Conservation (phyloP, 1,284 basidiomycete species). For the Marasmius oreades region DNA sequence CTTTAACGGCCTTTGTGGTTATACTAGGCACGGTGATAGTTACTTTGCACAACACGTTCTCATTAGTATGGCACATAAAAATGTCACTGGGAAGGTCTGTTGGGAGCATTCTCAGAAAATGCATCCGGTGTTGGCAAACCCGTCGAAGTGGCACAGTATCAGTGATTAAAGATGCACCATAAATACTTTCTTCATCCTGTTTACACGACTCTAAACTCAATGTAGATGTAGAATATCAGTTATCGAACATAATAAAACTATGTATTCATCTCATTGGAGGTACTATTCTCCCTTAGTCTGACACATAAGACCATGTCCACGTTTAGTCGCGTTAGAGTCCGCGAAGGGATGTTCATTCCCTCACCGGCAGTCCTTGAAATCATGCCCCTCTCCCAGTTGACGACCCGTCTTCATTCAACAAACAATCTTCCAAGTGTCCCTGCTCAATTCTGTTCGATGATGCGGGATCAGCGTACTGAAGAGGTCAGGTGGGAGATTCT, state of each 20-base stretch:
- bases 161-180: neutral
- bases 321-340: too few relatives aligned
- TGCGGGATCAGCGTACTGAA: too few relatives aligned
- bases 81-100: slow-evolving; percentile 13
- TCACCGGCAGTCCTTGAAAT: slow-evolving; percentile 47
- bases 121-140: neutral
- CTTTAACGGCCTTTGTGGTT: slow-evolving; percentile 35
- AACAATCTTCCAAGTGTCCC: too few relatives aligned
- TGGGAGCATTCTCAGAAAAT: neutral
- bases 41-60: slow-evolving; percentile 41
- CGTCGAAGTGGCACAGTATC: neutral
- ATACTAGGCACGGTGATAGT: slow-evolving; percentile 31
- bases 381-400: slow-evolving; percentile 32
- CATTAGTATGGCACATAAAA: slow-evolving; percentile 43
- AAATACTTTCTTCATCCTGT: too few relatives aligned
- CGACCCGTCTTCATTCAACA: neutral
- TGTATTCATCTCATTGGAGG: slow-evolving; percentile 39
- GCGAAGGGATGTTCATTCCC: slow-evolving; percentile 6
- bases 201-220: too few relatives aligned
- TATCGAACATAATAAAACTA: too few relatives aligned
- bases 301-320: slow-evolving; percentile 10
- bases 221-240: too few relatives aligned
- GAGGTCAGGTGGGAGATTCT: too few relatives aligned
- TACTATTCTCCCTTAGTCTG: slow-evolving; percentile 28
- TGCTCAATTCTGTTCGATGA: too few relatives aligned